Conservation (phyloP, 495 filamentous ascomycete species). For the Thermochaetoides thermophila region DNA sequence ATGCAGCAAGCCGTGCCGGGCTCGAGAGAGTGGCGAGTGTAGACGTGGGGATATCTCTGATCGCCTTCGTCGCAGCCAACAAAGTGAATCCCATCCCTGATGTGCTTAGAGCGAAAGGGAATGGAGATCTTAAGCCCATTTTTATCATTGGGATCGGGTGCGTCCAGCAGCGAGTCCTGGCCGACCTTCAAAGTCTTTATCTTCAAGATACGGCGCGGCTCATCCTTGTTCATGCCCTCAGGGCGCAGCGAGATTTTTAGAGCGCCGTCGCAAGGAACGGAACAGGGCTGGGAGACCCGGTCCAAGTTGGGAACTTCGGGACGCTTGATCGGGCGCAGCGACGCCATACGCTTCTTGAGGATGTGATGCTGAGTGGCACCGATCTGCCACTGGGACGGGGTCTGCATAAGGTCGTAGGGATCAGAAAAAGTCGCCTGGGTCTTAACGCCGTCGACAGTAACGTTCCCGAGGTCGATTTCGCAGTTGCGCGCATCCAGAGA, state of each 20-base stretch:
- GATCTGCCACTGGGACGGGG: conserved; percentile 39
- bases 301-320: conserved; percentile 27
- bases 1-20: conserved; percentile 70
- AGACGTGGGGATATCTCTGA: conserved; percentile 73
- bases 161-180: conserved; percentile 13
- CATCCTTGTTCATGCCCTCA: conserved; percentile 18
- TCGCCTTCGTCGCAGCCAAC: conserved; percentile 70
- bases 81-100: conserved; percentile 81
- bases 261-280: conserved; percentile 29
- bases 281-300: conserved; percentile 21
- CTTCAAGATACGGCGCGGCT: conserved; percentile 18
- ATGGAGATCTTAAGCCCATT: conserved; percentile 38
- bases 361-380: conserved; percentile 67
- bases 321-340: conserved; percentile 38
- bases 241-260: conserved; percentile 25
- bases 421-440: conserved; percentile 52
- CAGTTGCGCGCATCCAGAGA: conserved; percentile 78
- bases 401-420: conserved; percentile 50
- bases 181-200: conserved; percentile 20
- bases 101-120: conserved; percentile 56
- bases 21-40: conserved; percentile 64
- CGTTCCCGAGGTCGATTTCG: conserved; percentile 42
- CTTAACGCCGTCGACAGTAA: conserved; percentile 58
- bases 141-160: conserved; percentile 16
- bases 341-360: conserved; percentile 48